Evolutionary conservation across 805 yeast genomes (phyloP), one percentile per base, ranked within the genome.

Genomic region (Zygotorulaspora sp.): DNA sequence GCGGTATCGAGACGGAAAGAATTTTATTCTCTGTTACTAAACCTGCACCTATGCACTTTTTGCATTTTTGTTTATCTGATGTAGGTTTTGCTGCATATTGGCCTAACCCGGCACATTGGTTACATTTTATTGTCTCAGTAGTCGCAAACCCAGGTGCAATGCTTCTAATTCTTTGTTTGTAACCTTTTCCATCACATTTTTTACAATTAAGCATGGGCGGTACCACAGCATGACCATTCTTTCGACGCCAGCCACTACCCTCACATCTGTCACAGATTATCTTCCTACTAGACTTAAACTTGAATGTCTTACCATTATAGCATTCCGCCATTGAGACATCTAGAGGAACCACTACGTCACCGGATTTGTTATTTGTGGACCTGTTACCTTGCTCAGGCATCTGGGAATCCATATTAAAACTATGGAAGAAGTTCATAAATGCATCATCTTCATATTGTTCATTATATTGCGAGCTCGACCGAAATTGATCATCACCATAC

Each of bases 71-170:
- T 55, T 81, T 84, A 3, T 41, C 47, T 6, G 50, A 36, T 14
- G 37, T 41, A 2, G 62, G 58, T 30, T 43, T 55, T 16, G 46
- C 36, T 14, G 44, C 38, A 35, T 71, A 65, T 34, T 70, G 63
- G 3, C 97, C 96, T 14, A 66, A 62, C 9, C 94, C 96, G 19
- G 70, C 64, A 67, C 97, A 90, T 6, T 68, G 62, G 3, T 68
- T 64, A 63, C 97, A 90, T 10, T 67, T 67, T 2, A 74, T 75
- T 30, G 67, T 66, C 19, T 77, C 78, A 40, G 75, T 77, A 2
- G 87, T 71, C n/a, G 78, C 77, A 50, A 83, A 63, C 1, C 95
- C 95, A 0, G 86, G 86, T 0, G 80, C 87, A 32, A 82, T 71
- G 36, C 87, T 71, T 41, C 76, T 67, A 21, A 83, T 66, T 52